These are phyloP conservation scores for Xylaria scruposa DNA, from an alignment of 495 filamentous ascomycete species.

Conservation along the genomic window DNA sequence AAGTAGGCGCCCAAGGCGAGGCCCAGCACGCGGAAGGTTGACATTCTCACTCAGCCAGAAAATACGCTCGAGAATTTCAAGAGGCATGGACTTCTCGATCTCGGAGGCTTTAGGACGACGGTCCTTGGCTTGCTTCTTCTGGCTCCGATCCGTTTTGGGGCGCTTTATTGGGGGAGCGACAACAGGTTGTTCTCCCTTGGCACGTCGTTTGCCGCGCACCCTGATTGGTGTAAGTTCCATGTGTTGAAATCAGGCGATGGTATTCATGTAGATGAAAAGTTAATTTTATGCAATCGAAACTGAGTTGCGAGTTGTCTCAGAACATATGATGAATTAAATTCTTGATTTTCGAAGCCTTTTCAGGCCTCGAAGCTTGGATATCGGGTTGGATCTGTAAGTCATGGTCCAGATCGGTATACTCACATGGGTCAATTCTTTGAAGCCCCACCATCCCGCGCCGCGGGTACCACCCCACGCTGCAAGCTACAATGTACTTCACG, in stretches of 20 bases:
- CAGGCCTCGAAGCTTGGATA: too few relatives aligned
- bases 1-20: slow-evolving; percentile 43
- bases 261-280: not conserved
- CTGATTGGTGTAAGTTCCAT: slow-evolving; percentile 43
- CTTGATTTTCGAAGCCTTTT: too few relatives aligned
- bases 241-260: not conserved
- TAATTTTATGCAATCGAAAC: not conserved
- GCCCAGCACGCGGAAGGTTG: slow-evolving; percentile 46
- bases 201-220: slow-evolving; percentile 38
- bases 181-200: slow-evolving; percentile 2
- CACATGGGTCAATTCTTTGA: not conserved
- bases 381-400: not conserved
- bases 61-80: slow-evolving; percentile 53
- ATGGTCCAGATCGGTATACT: too few relatives aligned
- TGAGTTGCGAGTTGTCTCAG: not conserved
- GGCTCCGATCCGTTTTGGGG: slow-evolving; percentile 6
- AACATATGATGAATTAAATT: not conserved
- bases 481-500: not conserved
- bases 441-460: not conserved
- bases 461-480: not conserved
- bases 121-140: slow-evolving; percentile 22
- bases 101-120: slow-evolving; percentile 30
- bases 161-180: not conserved
- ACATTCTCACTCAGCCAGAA: slow-evolving; percentile 47
- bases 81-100: slow-evolving; percentile 45